Conservation (phyloP, 768 basidiomycete genomes). For the Fistulinella prunicolor region DNA sequence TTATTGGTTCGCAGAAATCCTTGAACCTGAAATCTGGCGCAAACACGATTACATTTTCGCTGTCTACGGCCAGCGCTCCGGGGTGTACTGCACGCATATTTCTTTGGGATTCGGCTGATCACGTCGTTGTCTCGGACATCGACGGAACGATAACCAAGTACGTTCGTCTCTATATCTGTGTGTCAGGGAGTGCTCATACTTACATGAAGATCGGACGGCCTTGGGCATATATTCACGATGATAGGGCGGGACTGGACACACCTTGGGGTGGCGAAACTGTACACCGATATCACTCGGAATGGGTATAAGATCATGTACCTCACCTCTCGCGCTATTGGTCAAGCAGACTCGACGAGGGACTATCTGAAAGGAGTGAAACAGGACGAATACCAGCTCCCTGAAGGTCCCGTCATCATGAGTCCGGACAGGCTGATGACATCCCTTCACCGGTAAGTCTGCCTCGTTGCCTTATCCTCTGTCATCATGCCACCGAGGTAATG, state of each 20-base stretch:
- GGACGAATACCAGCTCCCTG: constrained; percentile 93
- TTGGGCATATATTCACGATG: constrained; percentile 96
- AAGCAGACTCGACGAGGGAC: constrained; percentile 93
- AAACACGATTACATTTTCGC: constrained; percentile 91
- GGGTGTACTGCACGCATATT: constrained; percentile 93
- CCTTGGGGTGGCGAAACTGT: constrained; percentile 92
- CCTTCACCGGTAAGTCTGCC: constrained; percentile 71
- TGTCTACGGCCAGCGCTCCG: constrained; percentile 75
- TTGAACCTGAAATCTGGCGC: constrained; percentile 82
- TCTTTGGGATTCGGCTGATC: constrained; percentile 90
- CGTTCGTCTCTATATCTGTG: constrained; percentile 25
- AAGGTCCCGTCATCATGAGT: constrained; percentile 98
- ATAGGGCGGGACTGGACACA: constrained; percentile 99
- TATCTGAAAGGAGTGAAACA: constrained; percentile 95
- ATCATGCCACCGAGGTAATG: not conserved
- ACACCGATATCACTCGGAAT: constrained; percentile 92
- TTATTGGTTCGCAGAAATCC: constrained; percentile 56
- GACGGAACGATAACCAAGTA: constrained; percentile 99
- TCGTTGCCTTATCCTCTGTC: too few relatives aligned
- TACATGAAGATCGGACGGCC: constrained; percentile 75
- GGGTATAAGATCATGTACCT: constrained; percentile 99
- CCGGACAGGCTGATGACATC: constrained; percentile 94
- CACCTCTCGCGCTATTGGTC: constrained; percentile 95
- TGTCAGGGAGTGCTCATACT: not conserved
- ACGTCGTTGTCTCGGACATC: constrained; percentile 93